A percentile compares a stretch with the other conserved stretches of the same genome.
Conservation (phyloP, 257 asterid genomes). For the Handroanthus guayacan region DNA sequence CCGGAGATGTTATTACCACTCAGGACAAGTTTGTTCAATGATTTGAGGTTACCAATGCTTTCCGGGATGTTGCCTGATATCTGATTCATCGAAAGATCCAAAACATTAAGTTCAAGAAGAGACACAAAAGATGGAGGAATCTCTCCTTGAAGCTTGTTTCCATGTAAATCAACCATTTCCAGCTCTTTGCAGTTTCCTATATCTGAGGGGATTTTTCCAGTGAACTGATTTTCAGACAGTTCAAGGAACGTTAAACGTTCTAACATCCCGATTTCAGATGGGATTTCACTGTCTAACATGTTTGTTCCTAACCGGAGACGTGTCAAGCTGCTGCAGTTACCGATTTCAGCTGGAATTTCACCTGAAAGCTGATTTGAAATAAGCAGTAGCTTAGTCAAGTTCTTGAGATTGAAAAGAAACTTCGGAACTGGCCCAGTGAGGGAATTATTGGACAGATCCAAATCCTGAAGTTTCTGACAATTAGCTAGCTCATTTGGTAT, state of each 20-base stretch:
- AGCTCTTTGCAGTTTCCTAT: conserved; percentile 64
- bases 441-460: conserved; percentile 70
- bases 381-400: conserved; percentile 65
- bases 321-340: conserved; percentile 66
- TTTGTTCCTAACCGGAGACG: conserved; percentile 69
- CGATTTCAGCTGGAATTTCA: conserved; percentile 61
- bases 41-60: conserved; percentile 58
- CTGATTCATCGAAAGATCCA: conserved; percentile 67
- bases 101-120: conserved; percentile 54
- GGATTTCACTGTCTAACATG: conserved; percentile 56
- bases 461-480: conserved; percentile 59
- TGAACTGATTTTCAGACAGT: conserved; percentile 62
- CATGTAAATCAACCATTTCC: conserved; percentile 72
- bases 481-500: conserved; percentile 64
- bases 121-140: conserved; percentile 65
- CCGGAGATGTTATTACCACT: conserved; percentile 58
- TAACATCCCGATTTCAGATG: conserved; percentile 56
- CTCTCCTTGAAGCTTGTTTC: conserved; percentile 61
- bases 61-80: conserved; percentile 68
- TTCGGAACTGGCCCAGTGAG: conserved; percentile 66
- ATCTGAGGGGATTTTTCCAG: conserved; percentile 59
- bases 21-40: conserved; percentile 66
- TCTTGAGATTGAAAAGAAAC: conserved; percentile 61
- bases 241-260: conserved; percentile 63
- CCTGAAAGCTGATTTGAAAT: conserved; percentile 73